Conservation (phyloP, 163 green algal genomes). For the Picocystis sp. region DNA sequence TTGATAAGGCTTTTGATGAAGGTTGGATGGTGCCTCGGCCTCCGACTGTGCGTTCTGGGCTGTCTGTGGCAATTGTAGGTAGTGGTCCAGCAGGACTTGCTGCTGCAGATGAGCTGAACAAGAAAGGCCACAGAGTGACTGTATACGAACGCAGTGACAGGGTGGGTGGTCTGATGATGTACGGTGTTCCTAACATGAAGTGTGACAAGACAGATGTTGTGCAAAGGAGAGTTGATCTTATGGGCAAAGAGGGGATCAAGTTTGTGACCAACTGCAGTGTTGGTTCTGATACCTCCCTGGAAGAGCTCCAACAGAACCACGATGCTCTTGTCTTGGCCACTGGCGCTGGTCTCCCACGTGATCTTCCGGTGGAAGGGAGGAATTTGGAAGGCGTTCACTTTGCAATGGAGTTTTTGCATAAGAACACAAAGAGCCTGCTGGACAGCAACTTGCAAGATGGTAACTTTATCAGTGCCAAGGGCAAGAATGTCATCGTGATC, state of each 20-base stretch:
- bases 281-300: constrained; percentile 39
- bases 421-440: constrained; percentile 80
- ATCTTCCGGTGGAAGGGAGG: constrained; percentile 60
- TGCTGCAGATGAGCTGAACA: constrained; percentile 81
- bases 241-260: constrained; percentile 68
- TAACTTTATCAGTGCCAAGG: constrained; percentile 8
- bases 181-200: constrained; percentile 87
- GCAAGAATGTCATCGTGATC: constrained; percentile 75
- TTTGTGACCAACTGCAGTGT: constrained; percentile 75
- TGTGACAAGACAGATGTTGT: constrained; percentile 81
- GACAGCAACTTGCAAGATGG: constrained; percentile 57
- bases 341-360: constrained; percentile 69
- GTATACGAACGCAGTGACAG: constrained; percentile 78
- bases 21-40: constrained; percentile 81
- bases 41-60: constrained; percentile 54
- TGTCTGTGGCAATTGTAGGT: constrained; percentile 70
- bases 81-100: constrained; percentile 74
- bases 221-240: constrained; percentile 86
- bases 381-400: constrained; percentile 72
- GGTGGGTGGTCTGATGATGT: constrained; percentile 69
- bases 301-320: constrained; percentile 27
- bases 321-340: constrained; percentile 74
- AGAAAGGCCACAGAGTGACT: constrained; percentile 72
- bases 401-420: constrained; percentile 86
- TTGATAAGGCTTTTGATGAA: constrained; percentile 80